Base-by-base conservation (phyloP, 768 basidiomycete species). In the Trametes cubensis region DNA sequence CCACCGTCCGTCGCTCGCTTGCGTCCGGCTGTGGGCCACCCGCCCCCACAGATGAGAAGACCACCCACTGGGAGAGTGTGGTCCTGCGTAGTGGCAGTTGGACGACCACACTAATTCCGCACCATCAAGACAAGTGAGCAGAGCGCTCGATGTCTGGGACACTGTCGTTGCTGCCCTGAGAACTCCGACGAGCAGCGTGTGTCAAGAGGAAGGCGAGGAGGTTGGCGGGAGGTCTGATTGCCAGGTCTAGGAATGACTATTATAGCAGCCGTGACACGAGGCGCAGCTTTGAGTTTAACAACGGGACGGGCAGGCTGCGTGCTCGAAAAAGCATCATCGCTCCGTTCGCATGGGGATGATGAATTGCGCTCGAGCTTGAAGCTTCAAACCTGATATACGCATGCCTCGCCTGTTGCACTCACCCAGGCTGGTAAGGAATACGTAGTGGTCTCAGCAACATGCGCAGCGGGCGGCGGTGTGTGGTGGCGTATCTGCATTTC, bases 401-500 rank as follows among this genome's bases (percentile, higher is more conserved):
- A 34, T n/a, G 25, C 41, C 49, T 51, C 48, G 49, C 47, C 48
- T 40, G 48, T 18, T 42, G 39, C 47, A 26, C 58, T 59, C 58
- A 47, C 13, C 21, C 39, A 20, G n/a, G 25, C 11, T 52, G 42
- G 58, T 59, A 59, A 59, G 30, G 6, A 59, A 13, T 59, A 59
- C 58, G 58, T 59, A 59, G 58, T 39, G 40, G 58, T 59, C 58
- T 59, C 58, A 59, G 28, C n/a, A 21, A 30, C 49, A 52, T n/a
- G 40, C 49, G 41, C 38, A 18, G 39, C 39, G 21, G 14, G 49
- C 49, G 25, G 58, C 49, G 50, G n/a, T 44, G 49, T 13, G 20
- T 48, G 34, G 49, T 38, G 58, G 28, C 40, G 49, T 34, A n/a
- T 41, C 49, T 41, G 34, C 46, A 18, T 40, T 46, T n/a, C 15